A percentile compares a stretch with the other conserved stretches of the same genome.
These are phyloP conservation scores for Beta macrorhiza DNA, from an alignment of 179 eudicot species.

Conservation along the genomic window DNA sequence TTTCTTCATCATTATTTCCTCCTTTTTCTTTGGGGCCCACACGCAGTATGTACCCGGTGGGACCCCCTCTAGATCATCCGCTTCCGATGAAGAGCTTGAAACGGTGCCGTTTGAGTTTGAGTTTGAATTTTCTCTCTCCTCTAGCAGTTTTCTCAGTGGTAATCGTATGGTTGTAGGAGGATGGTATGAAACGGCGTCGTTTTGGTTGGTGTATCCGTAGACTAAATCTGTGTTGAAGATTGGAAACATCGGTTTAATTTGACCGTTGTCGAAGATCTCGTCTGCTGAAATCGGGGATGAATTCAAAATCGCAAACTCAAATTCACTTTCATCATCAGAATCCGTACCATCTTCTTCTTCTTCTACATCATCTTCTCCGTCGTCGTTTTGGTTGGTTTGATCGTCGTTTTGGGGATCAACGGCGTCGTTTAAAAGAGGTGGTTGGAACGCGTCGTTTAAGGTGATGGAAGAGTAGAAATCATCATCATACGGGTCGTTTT, in stretches of 20 bases:
- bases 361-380: not conserved
- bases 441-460: not conserved
- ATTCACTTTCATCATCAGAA: conserved; percentile 42
- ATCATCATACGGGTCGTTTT: conserved; percentile 21
- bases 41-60: conserved; percentile 42
- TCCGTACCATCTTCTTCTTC: conserved; percentile 5
- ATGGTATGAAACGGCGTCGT: not conserved
- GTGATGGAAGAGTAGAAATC: conserved; percentile 19
- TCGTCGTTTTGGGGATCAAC: not conserved
- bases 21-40: conserved; percentile 40
- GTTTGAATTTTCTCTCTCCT: conserved; percentile 24
- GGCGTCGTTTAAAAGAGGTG: conserved; percentile 3
- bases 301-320: conserved; percentile 52
- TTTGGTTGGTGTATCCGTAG: not conserved
- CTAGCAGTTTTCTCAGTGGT: conserved; percentile 40
- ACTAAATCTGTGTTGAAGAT: conserved; percentile 39
- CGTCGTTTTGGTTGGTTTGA: not conserved
- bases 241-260: conserved; percentile 39
- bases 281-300: conserved; percentile 52
- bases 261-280: conserved; percentile 59
- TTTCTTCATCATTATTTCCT: conserved; percentile 32
- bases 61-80: conserved; percentile 36
- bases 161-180: conserved; percentile 15
- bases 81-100: conserved; percentile 30
- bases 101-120: conserved; percentile 6